Evolutionary conservation across 2,329 filamentous ascomycete species (phyloP).

Genomic region (Colletotrichum limetticola): DNA sequence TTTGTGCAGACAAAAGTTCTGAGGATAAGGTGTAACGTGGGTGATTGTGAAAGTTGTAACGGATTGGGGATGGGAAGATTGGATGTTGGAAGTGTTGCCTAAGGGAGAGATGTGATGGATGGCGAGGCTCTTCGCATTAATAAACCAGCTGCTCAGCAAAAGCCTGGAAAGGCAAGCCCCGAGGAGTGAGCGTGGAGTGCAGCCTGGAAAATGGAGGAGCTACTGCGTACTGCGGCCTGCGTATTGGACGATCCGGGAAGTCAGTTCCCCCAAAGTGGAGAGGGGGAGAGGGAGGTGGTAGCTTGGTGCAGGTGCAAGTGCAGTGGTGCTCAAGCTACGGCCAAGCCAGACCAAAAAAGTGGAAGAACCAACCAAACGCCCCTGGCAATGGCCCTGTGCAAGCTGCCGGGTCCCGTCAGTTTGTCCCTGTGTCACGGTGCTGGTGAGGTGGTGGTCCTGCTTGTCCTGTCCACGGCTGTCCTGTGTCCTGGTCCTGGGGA

Average conservation of each 20-base stretch:
- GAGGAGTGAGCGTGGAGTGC: constrained; percentile 22
- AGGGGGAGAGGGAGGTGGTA: neutral
- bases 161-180: constrained; percentile 26
- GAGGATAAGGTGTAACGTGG: constrained; percentile 9
- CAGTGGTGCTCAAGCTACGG: neutral
- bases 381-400: constrained; percentile 1
- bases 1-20: constrained; percentile 10
- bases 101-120: constrained; percentile 17
- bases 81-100: constrained; percentile 26
- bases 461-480: neutral
- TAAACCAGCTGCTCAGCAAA: constrained; percentile 28
- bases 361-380: constrained; percentile 1
- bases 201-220: constrained; percentile 33
- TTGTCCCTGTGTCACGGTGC: neutral
- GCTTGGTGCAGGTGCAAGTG: neutral
- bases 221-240: constrained; percentile 2
- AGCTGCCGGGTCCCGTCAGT: neutral
- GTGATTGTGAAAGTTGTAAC: constrained; percentile 12
- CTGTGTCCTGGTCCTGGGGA: neutral
- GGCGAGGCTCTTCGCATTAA: constrained; percentile 28
- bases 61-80: constrained; percentile 18
- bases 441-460: too few species aligned
- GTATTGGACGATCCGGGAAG: neutral
- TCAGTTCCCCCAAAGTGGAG: constrained; percentile 25
- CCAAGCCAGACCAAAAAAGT: constrained; percentile 7